Base-by-base conservation (phyloP, 2,329 filamentous ascomycete species). In the Ustilaginoidea virens region DNA sequence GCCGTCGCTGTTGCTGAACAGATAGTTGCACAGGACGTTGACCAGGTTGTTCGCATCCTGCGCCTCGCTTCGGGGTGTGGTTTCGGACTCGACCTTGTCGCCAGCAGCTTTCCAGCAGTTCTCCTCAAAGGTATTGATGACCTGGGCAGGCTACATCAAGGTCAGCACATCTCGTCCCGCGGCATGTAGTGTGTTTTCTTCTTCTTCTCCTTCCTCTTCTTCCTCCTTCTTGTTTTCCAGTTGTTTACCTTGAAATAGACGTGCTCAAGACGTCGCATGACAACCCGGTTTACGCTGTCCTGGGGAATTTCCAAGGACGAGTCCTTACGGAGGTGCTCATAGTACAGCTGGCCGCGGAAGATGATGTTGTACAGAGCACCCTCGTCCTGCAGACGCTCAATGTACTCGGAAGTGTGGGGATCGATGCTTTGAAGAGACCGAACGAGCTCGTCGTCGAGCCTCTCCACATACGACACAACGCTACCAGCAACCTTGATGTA, bases 331-430 rank as follows among this genome's bases (percentile, higher is more conserved):
- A 94, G 63, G 37, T 64, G 66, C 63, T 98, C 90, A 36, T 86
- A 79, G 60, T 98, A 98, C 34, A 93, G 67, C 46, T 85, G 68
- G 26, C 80, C 74, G 38, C 85, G 81, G 51, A 94, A 78, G 52
- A 98, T 81, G 56, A 83, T 79, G 56, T 82, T 85, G 65, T 98
- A 98, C 29, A 98, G 66, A 27, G 77, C 63, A 37, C 78, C 79
- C 62, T 98, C 90, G 46, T 98, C 90, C 31, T 80, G 79, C 35
- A 98, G 63, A 34, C 92, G 74, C 52, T 98, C 90, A 37, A 98
- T 93, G 51, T 98, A 98, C 60, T 98, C 90, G 17, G 90, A 90
- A 23, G 90, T 98, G 60, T 98, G 90, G 33, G 90, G 92, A 52
- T 98, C 90, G 48, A 98, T 94, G 56, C 78, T 81, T 58, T 98